Conservation (phyloP, 208 protist species). For the Acanthamoeba divionensis region DNA sequence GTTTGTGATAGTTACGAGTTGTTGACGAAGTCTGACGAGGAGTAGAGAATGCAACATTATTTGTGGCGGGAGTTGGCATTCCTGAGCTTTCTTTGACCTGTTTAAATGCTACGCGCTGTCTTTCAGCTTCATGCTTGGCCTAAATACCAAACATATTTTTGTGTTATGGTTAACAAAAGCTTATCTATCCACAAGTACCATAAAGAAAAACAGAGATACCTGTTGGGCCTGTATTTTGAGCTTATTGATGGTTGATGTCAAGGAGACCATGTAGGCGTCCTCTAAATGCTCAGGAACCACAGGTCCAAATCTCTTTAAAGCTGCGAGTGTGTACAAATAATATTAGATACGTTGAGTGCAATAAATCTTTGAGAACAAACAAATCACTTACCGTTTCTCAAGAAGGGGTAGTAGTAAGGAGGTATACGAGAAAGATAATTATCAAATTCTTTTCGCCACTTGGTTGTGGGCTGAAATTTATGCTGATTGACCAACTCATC, state of each 20-base stretch:
- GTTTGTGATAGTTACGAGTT: no score
- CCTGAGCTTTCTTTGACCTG: background rate
- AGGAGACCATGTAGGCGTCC: background rate
- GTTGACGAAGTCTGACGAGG: no score
- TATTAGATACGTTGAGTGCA: no score
- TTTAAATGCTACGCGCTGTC: background rate
- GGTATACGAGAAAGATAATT: background rate
- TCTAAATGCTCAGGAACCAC: background rate
- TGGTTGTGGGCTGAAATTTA: no score
- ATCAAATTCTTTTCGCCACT: background rate
- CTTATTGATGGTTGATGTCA: background rate
- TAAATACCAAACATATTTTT: background rate
- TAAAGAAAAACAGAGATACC: no score
- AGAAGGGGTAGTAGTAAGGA: background rate
- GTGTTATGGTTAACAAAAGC: background rate
- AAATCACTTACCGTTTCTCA: background rate
- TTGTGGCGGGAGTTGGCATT: no score
- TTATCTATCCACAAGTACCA: background rate
- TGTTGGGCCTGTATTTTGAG: background rate
- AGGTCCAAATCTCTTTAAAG: background rate
- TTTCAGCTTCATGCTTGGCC: background rate
- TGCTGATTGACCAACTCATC: no score
- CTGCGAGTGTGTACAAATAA: background rate
- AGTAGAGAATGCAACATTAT: no score
- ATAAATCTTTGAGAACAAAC: no score